Percentiles rank a stretch among this genome's conserved stretches.
Evolutionary conservation across 495 filamentous ascomycete species (phyloP).

Genomic region (Tuber borchii): DNA sequence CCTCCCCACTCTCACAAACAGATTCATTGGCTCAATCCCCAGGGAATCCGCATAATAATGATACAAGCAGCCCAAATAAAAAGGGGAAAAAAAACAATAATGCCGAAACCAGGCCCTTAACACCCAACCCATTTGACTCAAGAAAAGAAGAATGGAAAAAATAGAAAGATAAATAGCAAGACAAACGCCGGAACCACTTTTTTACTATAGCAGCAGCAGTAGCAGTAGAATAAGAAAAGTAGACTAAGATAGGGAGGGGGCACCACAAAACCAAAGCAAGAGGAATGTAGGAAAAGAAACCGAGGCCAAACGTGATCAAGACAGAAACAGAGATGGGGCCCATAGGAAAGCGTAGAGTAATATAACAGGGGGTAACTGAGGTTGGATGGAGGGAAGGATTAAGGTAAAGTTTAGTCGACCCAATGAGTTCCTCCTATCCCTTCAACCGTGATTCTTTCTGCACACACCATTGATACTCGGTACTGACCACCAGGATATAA

Average conservation of each 20-base stretch:
- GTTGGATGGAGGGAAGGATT: neutral
- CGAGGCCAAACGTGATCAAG: neutral
- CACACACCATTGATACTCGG: neutral
- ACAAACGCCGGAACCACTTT: neutral
- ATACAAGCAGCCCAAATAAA: neutral
- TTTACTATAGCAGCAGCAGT: neutral
- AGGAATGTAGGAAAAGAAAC: neutral
- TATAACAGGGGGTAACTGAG: neutral
- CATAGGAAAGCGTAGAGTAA: neutral
- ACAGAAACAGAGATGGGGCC: neutral
- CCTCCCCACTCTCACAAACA: neutral
- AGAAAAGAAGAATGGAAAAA: neutral
- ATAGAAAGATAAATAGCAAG: neutral
- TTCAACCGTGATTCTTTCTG: neutral
- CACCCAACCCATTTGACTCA: constrained; percentile 1
- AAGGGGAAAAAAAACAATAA: neutral
- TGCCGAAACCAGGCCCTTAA: neutral
- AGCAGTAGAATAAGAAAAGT: neutral
- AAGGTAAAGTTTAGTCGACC: neutral
- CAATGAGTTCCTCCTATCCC: neutral
- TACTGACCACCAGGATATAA: neutral
- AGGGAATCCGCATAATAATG: neutral
- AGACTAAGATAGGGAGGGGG: neutral
- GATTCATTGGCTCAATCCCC: neutral
- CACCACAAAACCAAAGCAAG: neutral